phyloP scores from a whole-genome alignment of 2,329 filamentous ascomycete genomes.

The Diaporthe citriasiana region DNA sequence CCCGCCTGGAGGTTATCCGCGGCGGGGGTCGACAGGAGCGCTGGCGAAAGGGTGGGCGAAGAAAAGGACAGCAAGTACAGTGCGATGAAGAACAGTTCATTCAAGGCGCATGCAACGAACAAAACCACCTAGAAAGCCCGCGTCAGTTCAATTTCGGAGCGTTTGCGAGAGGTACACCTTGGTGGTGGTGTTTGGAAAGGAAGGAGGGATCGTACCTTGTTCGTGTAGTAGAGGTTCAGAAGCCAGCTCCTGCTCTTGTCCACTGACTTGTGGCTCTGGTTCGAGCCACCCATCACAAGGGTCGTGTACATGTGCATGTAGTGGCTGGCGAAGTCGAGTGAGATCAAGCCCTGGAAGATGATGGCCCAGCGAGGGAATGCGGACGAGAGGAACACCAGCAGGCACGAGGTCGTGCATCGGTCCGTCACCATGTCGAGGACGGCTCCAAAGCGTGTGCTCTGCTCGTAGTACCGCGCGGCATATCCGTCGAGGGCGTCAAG shows the following conservation, averaged over 20 bases:
- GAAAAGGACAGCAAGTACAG: slow-evolving; percentile 98
- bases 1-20: slow-evolving; percentile 73
- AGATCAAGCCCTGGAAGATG: slow-evolving; percentile 93
- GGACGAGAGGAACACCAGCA: slow-evolving; percentile 93
- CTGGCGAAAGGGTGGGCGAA: slow-evolving; percentile 88
- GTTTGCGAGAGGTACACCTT: too few species aligned
- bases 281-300: slow-evolving; percentile 84
- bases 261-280: slow-evolving; percentile 92
- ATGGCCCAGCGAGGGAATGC: slow-evolving; percentile 96
- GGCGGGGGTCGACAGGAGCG: slow-evolving; percentile 74
- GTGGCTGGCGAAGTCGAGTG: slow-evolving; percentile 93
- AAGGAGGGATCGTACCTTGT: slow-evolving; percentile 75
- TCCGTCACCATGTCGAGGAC: slow-evolving; percentile 99
- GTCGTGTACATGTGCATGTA: slow-evolving; percentile 99
- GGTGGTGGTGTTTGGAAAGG: not conserved
- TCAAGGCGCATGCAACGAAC: slow-evolving; percentile 90
- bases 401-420: slow-evolving; percentile 93
- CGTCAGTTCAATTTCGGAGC: slow-evolving; percentile 39
- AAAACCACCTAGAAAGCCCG: slow-evolving; percentile 79
- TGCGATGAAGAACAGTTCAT: slow-evolving; percentile 98
- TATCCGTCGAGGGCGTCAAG: slow-evolving; percentile 96
- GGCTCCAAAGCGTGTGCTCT: slow-evolving; percentile 95
- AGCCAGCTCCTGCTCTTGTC: slow-evolving; percentile 90
- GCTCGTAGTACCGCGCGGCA: slow-evolving; percentile 89
- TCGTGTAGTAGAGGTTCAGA: slow-evolving; percentile 96